A percentile compares a stretch with the other conserved stretches of the same genome.
These are phyloP conservation scores for Vitis rupestris DNA, from an alignment of 164 flowering plant genomes.

Conservation along the genomic window DNA sequence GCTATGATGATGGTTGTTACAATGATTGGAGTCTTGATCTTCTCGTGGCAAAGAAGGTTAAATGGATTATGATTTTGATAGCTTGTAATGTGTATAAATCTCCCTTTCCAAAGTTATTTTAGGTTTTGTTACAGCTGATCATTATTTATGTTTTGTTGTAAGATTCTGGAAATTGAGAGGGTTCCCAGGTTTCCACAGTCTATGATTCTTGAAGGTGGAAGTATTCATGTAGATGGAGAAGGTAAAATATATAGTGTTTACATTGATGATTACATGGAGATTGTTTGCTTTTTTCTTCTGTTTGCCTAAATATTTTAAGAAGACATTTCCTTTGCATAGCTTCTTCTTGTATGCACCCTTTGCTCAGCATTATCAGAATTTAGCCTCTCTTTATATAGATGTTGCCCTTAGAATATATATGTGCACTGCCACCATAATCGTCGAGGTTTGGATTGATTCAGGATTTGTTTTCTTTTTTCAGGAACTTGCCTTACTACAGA, in stretches of 20 bases:
- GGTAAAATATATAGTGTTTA: constrained; percentile 31
- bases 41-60: constrained; percentile 83
- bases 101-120: neutral
- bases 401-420: too few relatives aligned
- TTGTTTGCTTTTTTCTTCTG: neutral
- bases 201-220: constrained; percentile 94
- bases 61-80: constrained; percentile 2
- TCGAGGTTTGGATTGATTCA: neutral
- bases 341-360: too few relatives aligned
- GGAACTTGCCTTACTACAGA: constrained; percentile 97
- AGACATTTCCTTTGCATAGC: neutral
- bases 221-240: constrained; percentile 99
- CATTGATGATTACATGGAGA: neutral
- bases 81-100: neutral
- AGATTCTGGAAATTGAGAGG: constrained; percentile 78
- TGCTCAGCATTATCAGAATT: too few relatives aligned
- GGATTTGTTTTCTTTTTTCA: constrained; percentile 28
- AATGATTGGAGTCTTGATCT: constrained; percentile 84
- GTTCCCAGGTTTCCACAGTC: constrained; percentile 70
- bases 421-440: too few relatives aligned
- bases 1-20: constrained; percentile 83
- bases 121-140: neutral
- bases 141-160: constrained; percentile 14
- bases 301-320: neutral
- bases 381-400: too few relatives aligned